Base-by-base conservation (phyloP, 2,329 filamentous ascomycete species). In the Aspergillus ochraceus region DNA sequence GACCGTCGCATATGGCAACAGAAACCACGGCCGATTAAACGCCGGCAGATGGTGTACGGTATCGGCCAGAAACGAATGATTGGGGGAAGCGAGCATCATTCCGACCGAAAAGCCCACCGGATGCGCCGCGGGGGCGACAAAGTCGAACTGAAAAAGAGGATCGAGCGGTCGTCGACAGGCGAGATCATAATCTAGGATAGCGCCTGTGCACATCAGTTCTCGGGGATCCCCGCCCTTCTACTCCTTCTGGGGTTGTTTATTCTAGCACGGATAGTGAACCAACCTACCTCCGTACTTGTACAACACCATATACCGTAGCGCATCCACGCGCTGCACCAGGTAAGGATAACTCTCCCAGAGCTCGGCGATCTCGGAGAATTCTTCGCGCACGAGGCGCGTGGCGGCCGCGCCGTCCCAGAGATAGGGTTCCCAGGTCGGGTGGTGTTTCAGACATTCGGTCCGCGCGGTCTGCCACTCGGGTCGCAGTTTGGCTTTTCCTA, bases 51-150 rank as follows among this genome's bases (percentile, higher is more conserved):
- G 74, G 6, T 63, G 50, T 12, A 79, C 72, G 20, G 78, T 61
- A 24, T 71, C 63, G 6, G 67, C 63, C 6, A 79, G 68, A 54
- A 76, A 79, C 1, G 64, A 49, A 61, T 75, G 77, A 22, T 67
- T 64, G 54, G 70, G 70, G 54, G 67, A 69, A 6, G 76, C 70
- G 69, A 79, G 76, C 73, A 79, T 76, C 70, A 79, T 78, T 5
- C 76, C 75, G 32, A 78, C 73, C 6, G 76, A 79, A 61, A 79
- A 75, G 10, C 77, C 77, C 2, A 69, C 71, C 1, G 77, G 77
- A 57, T 78, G 71, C 9, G 77, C 77, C 4, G 75, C 76, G 0
- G 77, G 76, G 0, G 76, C 76, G 12, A 79, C 76, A 57, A 79
- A 79, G 47, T 70, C 69, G 62, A 79, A 79, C n/a, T 72, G 71